Conservation (phyloP, 2,329 filamentous ascomycete genomes). For the Chalaropsis thielavioides region DNA sequence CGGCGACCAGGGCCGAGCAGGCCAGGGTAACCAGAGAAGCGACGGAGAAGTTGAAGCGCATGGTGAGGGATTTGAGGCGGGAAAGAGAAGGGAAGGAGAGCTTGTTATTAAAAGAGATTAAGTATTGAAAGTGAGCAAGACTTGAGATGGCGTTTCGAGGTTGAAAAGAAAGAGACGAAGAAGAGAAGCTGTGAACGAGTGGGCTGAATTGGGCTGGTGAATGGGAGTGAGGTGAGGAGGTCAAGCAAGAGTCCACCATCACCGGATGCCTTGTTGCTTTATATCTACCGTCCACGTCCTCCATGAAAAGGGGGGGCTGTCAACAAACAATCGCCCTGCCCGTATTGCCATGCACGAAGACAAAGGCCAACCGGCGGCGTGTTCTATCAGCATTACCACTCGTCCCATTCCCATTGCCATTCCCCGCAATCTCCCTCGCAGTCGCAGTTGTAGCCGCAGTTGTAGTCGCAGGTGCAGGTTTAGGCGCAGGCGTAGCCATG, state of each 20-base stretch:
- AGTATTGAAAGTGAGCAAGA: neutral
- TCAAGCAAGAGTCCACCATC: neutral
- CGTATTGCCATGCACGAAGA: neutral
- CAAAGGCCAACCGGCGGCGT: neutral
- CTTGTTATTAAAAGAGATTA: neutral
- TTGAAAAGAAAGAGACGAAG: neutral
- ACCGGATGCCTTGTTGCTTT: neutral
- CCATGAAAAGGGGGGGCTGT: neutral
- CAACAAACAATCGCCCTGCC: neutral
- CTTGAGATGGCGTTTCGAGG: neutral
- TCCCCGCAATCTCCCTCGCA: conserved; percentile 5
- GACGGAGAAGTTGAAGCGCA: conserved; percentile 16
- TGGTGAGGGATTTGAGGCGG: neutral
- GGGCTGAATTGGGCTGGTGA: neutral
- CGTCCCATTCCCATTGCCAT: neutral
- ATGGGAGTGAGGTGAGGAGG: neutral
- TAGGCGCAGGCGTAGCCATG: neutral
- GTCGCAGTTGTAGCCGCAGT: neutral
- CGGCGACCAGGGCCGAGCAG: conserved; percentile 7
- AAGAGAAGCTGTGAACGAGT: conserved; percentile 9
- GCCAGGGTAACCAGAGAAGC: conserved; percentile 12
- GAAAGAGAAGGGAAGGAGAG: neutral
- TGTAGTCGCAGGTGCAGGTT: too few species aligned
- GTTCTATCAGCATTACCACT: neutral
- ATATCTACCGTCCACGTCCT: neutral